A percentile compares a stretch with the other conserved stretches of the same genome.
Conservation (phyloP, 1,284 basidiomycete species). For the Ustilago nuda region DNA sequence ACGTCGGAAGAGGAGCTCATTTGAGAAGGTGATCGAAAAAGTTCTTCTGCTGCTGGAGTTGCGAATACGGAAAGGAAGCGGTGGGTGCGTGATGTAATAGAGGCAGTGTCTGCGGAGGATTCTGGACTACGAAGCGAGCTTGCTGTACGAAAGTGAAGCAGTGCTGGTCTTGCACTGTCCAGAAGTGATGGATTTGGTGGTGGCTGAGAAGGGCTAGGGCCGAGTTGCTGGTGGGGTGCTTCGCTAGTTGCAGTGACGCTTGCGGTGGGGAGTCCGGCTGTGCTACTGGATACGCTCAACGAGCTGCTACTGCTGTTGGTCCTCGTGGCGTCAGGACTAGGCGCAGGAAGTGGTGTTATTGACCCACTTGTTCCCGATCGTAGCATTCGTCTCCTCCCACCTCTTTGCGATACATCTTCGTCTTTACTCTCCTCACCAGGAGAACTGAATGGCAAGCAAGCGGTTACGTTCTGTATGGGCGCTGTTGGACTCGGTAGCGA, state of each 20-base stretch:
- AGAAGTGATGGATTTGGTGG: neutral
- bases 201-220: neutral
- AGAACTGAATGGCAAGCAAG: constrained; percentile 34
- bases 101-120: neutral
- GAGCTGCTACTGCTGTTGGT: constrained; percentile 12
- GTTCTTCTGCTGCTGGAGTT: constrained; percentile 21
- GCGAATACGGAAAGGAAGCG: constrained; percentile 17
- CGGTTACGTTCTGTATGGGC: constrained; percentile 30
- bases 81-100: constrained; percentile 12
- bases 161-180: neutral
- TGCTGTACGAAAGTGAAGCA: neutral
- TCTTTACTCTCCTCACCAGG: constrained; percentile 16
- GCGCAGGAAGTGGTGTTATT: constrained; percentile 17
- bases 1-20: constrained; percentile 26
- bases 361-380: constrained; percentile 45
- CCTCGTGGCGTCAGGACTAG: constrained; percentile 11
- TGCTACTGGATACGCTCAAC: constrained; percentile 1
- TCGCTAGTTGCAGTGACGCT: too few relatives aligned
- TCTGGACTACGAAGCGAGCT: neutral
- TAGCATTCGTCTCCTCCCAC: constrained; percentile 29
- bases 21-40: constrained; percentile 32
- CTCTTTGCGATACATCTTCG: neutral
- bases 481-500: constrained; percentile 15
- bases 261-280: too few relatives aligned
- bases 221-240: neutral